phyloP scores from a whole-genome alignment of 352 stramenopile species.

The Pythium aquatile region DNA sequence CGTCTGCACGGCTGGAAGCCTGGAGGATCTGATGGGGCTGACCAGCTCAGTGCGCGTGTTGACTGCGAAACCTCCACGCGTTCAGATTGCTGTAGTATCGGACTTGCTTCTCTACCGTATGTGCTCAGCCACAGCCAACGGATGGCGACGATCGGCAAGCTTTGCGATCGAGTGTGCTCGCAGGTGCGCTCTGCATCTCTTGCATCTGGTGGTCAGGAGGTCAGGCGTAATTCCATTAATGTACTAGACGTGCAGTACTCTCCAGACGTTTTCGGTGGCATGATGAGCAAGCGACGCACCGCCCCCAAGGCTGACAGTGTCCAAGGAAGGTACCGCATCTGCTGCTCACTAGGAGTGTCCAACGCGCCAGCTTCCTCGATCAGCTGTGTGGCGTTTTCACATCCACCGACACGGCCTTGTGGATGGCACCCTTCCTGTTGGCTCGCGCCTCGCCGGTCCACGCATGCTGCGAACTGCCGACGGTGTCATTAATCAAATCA shows the following conservation, averaged over 20 bases:
- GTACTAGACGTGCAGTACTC: neutral
- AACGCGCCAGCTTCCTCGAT: neutral
- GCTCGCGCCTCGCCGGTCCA: too few species aligned
- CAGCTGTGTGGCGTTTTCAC: too few species aligned
- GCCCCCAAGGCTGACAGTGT: too few species aligned
- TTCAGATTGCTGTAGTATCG: neutral
- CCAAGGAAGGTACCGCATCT: neutral
- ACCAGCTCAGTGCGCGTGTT: neutral
- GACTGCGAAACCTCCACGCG: neutral
- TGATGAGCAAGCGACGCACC: neutral
- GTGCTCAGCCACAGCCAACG: neutral
- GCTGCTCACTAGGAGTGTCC: neutral
- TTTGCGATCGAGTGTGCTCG: neutral
- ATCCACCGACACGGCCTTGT: too few species aligned
- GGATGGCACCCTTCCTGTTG: too few species aligned
- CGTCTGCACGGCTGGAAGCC: too few species aligned
- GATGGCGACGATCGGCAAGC: neutral
- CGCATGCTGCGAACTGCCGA: too few species aligned
- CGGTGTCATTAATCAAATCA: too few species aligned
- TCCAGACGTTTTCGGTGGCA: neutral
- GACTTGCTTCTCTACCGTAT: neutral
- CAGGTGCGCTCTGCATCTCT: neutral
- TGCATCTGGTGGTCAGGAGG: neutral
- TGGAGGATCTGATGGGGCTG: too few species aligned
- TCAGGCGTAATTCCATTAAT: too few species aligned